These are phyloP conservation scores for Candida nemodendra DNA, from an alignment of 805 yeast genomes.

Conservation along the genomic window DNA sequence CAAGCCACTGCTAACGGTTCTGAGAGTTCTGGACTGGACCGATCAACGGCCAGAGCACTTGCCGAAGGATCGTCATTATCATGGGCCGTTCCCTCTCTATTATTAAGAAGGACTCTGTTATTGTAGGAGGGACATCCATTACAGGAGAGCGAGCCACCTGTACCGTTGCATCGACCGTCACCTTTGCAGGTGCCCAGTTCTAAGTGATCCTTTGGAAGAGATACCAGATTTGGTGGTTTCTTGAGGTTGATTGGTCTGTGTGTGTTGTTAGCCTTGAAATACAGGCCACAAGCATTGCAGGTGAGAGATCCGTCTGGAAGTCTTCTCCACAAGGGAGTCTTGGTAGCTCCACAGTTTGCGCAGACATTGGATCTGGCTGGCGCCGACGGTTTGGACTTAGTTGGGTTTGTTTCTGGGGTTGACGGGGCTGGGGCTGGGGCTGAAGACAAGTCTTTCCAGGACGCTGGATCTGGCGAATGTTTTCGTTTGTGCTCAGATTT, in stretches of 20 bases:
- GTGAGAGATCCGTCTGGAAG: conserved; percentile 55
- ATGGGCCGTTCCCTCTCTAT: conserved; percentile 3
- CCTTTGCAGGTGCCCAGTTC: conserved; percentile 63
- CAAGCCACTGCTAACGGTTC: conserved; percentile 69
- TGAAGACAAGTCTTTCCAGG: too few species aligned
- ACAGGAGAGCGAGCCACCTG: conserved; percentile 81
- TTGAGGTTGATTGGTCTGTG: conserved; percentile 67
- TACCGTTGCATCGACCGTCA: conserved; percentile 81
- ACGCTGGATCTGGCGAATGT: too few species aligned
- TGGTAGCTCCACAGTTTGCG: conserved; percentile 54
- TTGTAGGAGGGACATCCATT: conserved; percentile 82
- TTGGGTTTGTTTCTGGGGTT: too few species aligned
- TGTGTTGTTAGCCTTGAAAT: conserved; percentile 54
- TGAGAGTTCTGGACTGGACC: background rate
- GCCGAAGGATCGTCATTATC: background rate
- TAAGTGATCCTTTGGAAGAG: conserved; percentile 36
- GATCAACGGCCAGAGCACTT: conserved; percentile 1
- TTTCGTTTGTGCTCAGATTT: too few species aligned
- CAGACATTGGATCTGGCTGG: too few species aligned
- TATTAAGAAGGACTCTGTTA: conserved; percentile 52
- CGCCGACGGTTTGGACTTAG: too few species aligned
- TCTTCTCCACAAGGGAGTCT: conserved; percentile 59
- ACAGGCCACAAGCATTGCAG: conserved; percentile 62
- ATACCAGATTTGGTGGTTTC: conserved; percentile 51
- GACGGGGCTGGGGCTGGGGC: too few species aligned